Evolutionary conservation across 441 rosid genomes (phyloP).

Genomic region (Gossypium gossypioides): DNA sequence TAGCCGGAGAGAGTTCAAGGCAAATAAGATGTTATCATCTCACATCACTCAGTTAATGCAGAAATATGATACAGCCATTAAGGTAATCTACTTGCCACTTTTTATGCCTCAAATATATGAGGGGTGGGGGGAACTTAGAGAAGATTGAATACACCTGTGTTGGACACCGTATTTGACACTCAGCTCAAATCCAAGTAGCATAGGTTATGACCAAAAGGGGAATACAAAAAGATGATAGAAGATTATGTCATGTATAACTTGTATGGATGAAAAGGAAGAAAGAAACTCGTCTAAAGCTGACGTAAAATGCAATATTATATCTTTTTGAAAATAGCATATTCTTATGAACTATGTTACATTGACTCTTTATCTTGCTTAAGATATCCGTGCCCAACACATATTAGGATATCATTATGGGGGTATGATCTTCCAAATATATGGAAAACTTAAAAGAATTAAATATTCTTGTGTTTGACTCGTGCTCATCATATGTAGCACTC

Average conservation of each 20-base stretch:
- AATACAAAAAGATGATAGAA: neutral
- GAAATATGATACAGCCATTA: conserved; percentile 31
- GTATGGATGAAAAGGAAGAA: neutral
- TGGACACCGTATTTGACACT: neutral
- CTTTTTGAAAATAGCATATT: neutral
- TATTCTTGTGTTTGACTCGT: neutral
- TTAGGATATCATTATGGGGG: too few relatives aligned
- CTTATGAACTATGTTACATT: neutral
- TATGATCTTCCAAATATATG: neutral
- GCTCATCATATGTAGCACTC: neutral
- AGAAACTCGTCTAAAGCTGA: neutral
- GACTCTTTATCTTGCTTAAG: too few relatives aligned
- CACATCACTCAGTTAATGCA: conserved; percentile 32
- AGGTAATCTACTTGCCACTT: conserved; percentile 33
- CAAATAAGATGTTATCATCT: conserved; percentile 50
- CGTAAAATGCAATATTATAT: neutral
- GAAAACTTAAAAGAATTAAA: neutral
- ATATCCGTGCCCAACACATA: too few relatives aligned
- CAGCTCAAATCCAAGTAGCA: neutral
- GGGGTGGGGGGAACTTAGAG: neutral
- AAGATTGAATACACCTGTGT: neutral
- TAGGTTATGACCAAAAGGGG: neutral
- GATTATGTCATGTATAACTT: neutral
- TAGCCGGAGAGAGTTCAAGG: conserved; percentile 42
- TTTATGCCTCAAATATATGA: neutral